Evolutionary conservation across 192 early-diverging fungal genomes (phyloP).

Genomic region (Nowakowskiella sp.): DNA sequence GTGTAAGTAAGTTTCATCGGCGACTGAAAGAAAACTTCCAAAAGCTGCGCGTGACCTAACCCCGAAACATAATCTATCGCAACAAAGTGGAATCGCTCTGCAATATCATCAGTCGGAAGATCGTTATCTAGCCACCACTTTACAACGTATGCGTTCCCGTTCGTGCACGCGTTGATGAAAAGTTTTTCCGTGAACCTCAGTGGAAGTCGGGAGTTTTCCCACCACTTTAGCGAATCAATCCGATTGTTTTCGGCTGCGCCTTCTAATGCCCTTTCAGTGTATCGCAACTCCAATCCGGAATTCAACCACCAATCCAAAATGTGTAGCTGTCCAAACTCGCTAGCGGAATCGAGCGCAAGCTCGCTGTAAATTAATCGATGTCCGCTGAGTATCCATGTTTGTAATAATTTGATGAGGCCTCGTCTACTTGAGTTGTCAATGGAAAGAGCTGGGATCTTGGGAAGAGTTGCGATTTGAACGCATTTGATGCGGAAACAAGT

Average conservation of each 20-base stretch:
- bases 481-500: too few species aligned
- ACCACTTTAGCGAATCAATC: too few species aligned
- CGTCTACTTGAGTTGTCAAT: not conserved
- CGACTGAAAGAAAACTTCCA: too few species aligned
- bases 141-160: not conserved
- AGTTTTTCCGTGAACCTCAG: too few species aligned
- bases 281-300: not conserved
- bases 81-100: too few species aligned
- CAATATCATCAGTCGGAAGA: too few species aligned
- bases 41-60: not conserved
- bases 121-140: not conserved
- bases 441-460: too few species aligned
- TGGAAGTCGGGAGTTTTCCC: too few species aligned
- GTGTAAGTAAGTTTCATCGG: not conserved
- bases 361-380: not conserved
- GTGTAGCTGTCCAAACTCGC: not conserved
- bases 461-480: too few species aligned
- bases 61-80: not conserved
- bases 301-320: not conserved
- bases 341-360: not conserved
- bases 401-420: not conserved
- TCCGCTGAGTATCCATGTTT: not conserved
- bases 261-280: too few species aligned
- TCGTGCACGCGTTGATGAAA: too few species aligned
- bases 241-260: too few species aligned